phyloP scores from a whole-genome alignment of 495 filamentous ascomycete genomes.

The Aspergillus saccharolyticus region DNA sequence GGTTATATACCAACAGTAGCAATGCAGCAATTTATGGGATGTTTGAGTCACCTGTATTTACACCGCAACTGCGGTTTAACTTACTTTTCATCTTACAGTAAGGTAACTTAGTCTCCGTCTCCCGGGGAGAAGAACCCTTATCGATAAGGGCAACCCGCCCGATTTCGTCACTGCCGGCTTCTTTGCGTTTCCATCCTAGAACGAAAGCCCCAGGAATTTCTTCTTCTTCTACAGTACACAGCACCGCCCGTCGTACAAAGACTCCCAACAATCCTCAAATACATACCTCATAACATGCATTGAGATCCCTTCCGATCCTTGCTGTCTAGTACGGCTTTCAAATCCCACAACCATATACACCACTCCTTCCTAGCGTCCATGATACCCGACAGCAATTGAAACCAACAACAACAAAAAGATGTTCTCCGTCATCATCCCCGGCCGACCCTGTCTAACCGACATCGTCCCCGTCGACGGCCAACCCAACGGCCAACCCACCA shows the following conservation, averaged over 20 bases:
- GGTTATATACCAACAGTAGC: too few relatives aligned
- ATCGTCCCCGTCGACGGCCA: slow-evolving; percentile 48
- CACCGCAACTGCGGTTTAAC: too few relatives aligned
- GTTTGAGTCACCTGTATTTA: too few relatives aligned
- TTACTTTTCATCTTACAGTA: too few relatives aligned
- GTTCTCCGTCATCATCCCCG: slow-evolving; percentile 55
- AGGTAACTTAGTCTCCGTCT: too few relatives aligned
- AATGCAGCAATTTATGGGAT: too few relatives aligned
- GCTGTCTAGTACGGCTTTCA: not conserved
- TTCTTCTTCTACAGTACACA: not conserved
- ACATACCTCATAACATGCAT: not conserved
- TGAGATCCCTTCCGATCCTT: not conserved
- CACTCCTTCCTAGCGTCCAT: too few relatives aligned
- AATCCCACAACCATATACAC: too few relatives aligned
- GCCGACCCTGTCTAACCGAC: slow-evolving; percentile 57
- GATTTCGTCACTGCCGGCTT: slow-evolving; percentile 25
- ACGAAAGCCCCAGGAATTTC: slow-evolving; percentile 18
- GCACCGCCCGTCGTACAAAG: too few relatives aligned
- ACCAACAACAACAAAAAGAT: slow-evolving; percentile 29
- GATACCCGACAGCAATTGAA: not conserved
- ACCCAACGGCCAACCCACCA: slow-evolving; percentile 50
- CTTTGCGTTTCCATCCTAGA: slow-evolving; percentile 25
- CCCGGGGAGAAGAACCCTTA: slow-evolving; percentile 21
- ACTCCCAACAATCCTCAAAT: too few relatives aligned
- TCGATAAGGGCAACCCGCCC: slow-evolving; percentile 23